Evolutionary conservation across 2,329 filamentous ascomycete species (phyloP), one percentile per base, ranked within the genome.

Genomic region (Talaromyces sp.): DNA sequence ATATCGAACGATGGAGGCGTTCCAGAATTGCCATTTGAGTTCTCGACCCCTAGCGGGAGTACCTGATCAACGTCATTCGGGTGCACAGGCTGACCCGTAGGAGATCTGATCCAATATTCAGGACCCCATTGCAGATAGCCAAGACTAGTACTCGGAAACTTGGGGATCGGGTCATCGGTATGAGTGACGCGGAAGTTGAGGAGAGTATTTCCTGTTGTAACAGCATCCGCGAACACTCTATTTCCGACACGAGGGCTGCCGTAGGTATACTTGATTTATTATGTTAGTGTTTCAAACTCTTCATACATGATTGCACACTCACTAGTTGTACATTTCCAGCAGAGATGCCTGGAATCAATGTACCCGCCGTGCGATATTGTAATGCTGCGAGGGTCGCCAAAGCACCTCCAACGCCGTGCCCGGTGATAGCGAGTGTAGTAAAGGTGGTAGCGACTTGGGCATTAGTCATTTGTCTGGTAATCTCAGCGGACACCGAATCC

Each of bases 341-440:
- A 8, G 28, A 0, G 11, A 54, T 67, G 9, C 72, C 70, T 2
- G 79, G 77, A 3, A 25, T 16, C 25, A 21, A 12, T 1, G 68
- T 65, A 11, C 28, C 28, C 3, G 28, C 28, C 28, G 71, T 72
- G 3, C 81, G 71, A 18, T 83, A 65, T 2, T 75, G 75, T 1
- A 75, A 77, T 0, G 80, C 77, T 0, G 76, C 80, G 7, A 84
- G 66, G 2, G 71, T 74, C 1, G 81, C 81, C 21, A 83, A 68
- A 0, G 81, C 81, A 35, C 76, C 81, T 8, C 81, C 81, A 3
- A 82, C 73, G 46, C 76, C 79, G 67, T 83, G 81, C 0, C 81
- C 81, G 0, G 79, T 80, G 1, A 77, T 66, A 1, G 81, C 71
- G 60, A 83, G 64, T 18, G 18, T 56, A 31, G 69, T 69, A 68